Evolutionary conservation across 768 basidiomycete species (phyloP).

Genomic region (Mycena albidolilacea): DNA sequence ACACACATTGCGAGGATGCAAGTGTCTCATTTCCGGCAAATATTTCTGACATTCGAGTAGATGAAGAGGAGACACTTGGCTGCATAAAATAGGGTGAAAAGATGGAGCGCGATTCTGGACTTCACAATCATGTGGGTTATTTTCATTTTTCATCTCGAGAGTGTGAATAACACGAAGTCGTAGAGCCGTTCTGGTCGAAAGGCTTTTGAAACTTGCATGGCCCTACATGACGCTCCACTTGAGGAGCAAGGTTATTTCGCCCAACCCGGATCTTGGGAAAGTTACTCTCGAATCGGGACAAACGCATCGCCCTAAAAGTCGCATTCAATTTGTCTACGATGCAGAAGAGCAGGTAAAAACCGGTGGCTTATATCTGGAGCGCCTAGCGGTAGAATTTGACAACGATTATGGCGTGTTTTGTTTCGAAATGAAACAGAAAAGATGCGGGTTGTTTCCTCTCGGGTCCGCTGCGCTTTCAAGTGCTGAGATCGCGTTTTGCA

Average conservation of each 20-base stretch:
- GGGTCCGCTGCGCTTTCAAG: too few relatives aligned
- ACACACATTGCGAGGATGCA: background rate
- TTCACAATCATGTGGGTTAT: slow-evolving; percentile 51
- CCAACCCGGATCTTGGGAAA: slow-evolving; percentile 41
- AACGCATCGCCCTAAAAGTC: background rate
- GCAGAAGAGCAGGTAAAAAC: too few relatives aligned
- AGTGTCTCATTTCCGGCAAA: too few relatives aligned
- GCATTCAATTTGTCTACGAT: too few relatives aligned
- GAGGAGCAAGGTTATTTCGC: slow-evolving; percentile 51
- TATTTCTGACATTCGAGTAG: slow-evolving; percentile 33
- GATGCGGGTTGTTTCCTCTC: too few relatives aligned
- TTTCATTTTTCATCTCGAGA: background rate
- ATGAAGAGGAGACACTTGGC: slow-evolving; percentile 48
- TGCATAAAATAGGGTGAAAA: slow-evolving; percentile 47
- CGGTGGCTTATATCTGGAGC: too few relatives aligned
- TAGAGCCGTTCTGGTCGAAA: slow-evolving; percentile 65
- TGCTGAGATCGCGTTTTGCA: too few relatives aligned
- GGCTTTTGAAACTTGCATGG: slow-evolving; percentile 54
- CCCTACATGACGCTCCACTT: slow-evolving; percentile 55
- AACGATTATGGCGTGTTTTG: too few relatives aligned
- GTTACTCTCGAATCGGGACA: slow-evolving; percentile 62
- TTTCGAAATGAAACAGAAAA: too few relatives aligned
- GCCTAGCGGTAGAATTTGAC: too few relatives aligned
- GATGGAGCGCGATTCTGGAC: slow-evolving; percentile 48
- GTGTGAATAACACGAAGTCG: background rate